Conservation (phyloP, 345 rosid species). For the Populus nigra region DNA sequence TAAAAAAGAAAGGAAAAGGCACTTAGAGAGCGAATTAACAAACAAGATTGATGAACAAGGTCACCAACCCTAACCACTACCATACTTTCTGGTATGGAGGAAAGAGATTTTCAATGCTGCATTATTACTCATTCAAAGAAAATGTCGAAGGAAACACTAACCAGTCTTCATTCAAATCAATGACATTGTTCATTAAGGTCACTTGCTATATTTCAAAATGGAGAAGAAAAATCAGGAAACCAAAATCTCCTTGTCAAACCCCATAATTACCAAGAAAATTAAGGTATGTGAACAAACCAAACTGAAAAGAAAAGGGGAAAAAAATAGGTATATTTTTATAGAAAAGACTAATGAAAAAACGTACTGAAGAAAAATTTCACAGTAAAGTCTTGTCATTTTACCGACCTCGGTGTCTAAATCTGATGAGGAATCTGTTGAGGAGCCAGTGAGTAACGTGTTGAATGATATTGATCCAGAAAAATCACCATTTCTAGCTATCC, state of each 20-base stretch:
- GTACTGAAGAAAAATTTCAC: background rate
- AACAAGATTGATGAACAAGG: background rate
- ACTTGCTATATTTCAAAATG: background rate
- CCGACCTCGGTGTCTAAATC: conserved; percentile 66
- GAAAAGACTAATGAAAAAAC: background rate
- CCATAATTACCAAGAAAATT: conserved; percentile 2
- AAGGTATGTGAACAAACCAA: conserved; percentile 6
- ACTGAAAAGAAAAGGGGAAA: conserved; percentile 5
- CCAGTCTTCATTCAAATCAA: background rate
- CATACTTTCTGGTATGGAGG: background rate
- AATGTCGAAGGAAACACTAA: background rate
- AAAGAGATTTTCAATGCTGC: background rate
- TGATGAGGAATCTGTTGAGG: conserved; percentile 45
- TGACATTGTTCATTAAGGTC: background rate
- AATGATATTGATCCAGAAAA: conserved; percentile 41
- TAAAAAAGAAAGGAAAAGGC: background rate
- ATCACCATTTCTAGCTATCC: conserved; percentile 30
- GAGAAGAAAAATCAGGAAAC: background rate
- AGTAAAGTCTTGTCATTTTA: conserved; percentile 6
- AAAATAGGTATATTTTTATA: background rate
- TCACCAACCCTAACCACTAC: no score
- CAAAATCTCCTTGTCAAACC: background rate
- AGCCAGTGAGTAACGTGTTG: conserved; percentile 43
- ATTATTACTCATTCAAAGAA: background rate
- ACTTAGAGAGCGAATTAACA: background rate